phyloP scores from a whole-genome alignment of 78 protist species.

The Dictyostelium intermedium region DNA sequence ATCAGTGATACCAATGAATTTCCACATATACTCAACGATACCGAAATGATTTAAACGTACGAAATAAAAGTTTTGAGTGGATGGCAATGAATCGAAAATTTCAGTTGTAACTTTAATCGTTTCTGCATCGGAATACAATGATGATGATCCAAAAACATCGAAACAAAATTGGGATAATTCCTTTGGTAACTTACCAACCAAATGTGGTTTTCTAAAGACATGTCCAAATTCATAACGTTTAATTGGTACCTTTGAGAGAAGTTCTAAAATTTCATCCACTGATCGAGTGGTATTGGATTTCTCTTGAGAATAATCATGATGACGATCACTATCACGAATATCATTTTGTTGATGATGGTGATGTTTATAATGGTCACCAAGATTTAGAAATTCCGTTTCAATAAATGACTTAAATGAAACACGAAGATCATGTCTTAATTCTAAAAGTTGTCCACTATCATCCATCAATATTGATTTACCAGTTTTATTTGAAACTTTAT shows the following conservation, averaged over 20 bases:
- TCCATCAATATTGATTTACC: conserved; percentile 56
- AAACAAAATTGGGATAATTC: conserved; percentile 64
- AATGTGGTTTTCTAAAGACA: conserved; percentile 36
- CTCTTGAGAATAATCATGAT: neutral
- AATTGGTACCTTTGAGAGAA: conserved; percentile 8
- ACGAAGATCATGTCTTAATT: conserved; percentile 36
- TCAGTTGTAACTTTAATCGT: conserved; percentile 40
- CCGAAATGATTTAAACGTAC: conserved; percentile 61
- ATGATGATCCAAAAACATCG: conserved; percentile 40
- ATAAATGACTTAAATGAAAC: conserved; percentile 27
- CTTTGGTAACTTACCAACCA: conserved; percentile 61
- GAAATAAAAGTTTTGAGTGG: conserved; percentile 3
- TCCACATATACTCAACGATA: conserved; percentile 68
- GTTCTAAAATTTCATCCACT: conserved; percentile 39
- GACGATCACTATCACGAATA: neutral
- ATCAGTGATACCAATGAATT: conserved; percentile 48
- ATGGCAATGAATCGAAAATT: conserved; percentile 39
- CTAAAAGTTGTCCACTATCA: conserved; percentile 68
- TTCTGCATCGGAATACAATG: conserved; percentile 51
- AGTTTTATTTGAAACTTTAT: neutral
- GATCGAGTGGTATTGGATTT: neutral
- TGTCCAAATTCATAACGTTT: conserved; percentile 53
- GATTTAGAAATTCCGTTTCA: conserved; percentile 13
- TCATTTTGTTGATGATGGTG: conserved; percentile 4
- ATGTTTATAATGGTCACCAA: neutral